Conservation (phyloP, 1,139 yeast species). For the Scheffersomyces illinoinensis region DNA sequence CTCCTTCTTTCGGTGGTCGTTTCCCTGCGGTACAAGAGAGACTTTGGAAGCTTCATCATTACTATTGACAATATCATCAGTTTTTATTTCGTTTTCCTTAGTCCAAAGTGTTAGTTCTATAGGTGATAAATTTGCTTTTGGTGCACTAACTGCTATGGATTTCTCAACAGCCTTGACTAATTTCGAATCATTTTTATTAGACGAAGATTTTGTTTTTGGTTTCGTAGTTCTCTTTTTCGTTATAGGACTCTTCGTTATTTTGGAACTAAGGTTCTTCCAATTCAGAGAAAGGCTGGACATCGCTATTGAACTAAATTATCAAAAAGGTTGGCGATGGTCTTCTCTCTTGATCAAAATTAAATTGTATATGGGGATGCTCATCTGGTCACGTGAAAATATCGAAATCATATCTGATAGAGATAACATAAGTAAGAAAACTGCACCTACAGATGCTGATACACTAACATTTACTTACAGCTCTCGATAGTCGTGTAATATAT, state of each 20-base stretch:
- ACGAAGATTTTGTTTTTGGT: not conserved
- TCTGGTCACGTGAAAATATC: not conserved
- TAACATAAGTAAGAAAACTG: too few species aligned
- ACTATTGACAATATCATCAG: slow-evolving; percentile 12
- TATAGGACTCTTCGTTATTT: slow-evolving; percentile 9
- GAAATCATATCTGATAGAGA: not conserved
- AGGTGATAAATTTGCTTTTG: slow-evolving; percentile 9
- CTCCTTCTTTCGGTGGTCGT: slow-evolving; percentile 29
- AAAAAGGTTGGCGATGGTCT: not conserved
- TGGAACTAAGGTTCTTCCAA: slow-evolving; percentile 34
- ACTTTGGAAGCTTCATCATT: slow-evolving; percentile 1
- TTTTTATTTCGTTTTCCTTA: slow-evolving; percentile 24
- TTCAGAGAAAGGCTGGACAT: slow-evolving; percentile 33
- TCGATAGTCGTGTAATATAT: not conserved
- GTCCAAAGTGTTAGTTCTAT: slow-evolving; percentile 33
- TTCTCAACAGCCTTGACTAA: not conserved
- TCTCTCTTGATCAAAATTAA: not conserved
- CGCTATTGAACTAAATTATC: too few species aligned
- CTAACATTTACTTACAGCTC: not conserved
- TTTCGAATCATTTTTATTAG: not conserved
- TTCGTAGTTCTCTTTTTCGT: not conserved
- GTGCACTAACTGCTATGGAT: not conserved
- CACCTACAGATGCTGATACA: too few species aligned
- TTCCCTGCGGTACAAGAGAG: slow-evolving; percentile 6
- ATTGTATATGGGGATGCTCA: not conserved